A percentile compares a stretch with the other conserved stretches of the same genome.
Evolutionary conservation across 2,329 filamentous ascomycete species (phyloP).

Genomic region (Penicillium sp.): DNA sequence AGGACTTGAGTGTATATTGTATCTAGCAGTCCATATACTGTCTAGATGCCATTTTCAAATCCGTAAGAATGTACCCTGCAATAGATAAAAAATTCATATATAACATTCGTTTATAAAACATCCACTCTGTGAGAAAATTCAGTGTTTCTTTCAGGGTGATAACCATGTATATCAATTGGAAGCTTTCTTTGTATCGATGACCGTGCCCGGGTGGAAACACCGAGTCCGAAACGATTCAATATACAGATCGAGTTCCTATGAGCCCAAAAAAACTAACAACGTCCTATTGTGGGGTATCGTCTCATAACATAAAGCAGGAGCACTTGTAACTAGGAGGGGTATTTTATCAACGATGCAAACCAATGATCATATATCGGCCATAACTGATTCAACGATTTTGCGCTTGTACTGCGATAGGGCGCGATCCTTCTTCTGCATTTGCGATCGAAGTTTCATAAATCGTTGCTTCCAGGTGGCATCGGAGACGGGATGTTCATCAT

Average conservation of each 20-base stretch:
- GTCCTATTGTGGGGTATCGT: slow-evolving; percentile 6
- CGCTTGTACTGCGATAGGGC: slow-evolving; percentile 42
- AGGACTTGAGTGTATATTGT: too few species aligned
- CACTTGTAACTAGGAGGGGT: background rate
- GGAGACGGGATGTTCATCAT: slow-evolving; percentile 19
- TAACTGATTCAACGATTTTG: slow-evolving; percentile 45
- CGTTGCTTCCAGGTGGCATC: slow-evolving; percentile 42
- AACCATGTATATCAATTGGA: too few species aligned
- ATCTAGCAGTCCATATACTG: too few species aligned
- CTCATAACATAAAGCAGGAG: background rate
- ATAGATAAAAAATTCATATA: too few species aligned
- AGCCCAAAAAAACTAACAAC: background rate
- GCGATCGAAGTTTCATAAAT: slow-evolving; percentile 38
- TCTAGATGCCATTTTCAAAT: too few species aligned
- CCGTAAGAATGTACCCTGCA: too few species aligned
- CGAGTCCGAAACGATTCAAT: too few species aligned
- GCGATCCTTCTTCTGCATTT: slow-evolving; percentile 41
- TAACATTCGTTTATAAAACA: too few species aligned
- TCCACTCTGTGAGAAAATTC: too few species aligned
- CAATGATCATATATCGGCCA: slow-evolving; percentile 37
- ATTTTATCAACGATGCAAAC: background rate
- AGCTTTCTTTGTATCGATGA: too few species aligned
- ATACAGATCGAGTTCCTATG: background rate
- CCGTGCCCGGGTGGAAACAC: too few species aligned
- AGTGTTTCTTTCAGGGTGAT: too few species aligned